Percentiles rank a stretch among this genome's conserved stretches.
Evolutionary conservation across 768 basidiomycete genomes (phyloP).

Genomic region (Gymnopilus dilepis): DNA sequence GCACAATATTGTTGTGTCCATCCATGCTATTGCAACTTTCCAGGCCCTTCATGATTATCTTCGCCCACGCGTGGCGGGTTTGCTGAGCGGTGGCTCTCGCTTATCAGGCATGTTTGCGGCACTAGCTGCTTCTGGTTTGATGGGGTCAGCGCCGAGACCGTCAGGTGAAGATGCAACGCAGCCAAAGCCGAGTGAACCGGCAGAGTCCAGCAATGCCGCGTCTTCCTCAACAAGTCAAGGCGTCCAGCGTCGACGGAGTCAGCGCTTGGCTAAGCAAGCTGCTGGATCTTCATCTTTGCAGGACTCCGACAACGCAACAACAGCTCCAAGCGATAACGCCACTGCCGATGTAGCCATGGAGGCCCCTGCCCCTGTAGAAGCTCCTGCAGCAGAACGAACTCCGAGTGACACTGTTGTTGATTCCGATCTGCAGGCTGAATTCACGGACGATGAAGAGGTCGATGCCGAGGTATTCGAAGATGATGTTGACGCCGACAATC

Average conservation of each 20-base stretch:
- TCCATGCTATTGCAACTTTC: constrained; percentile 98
- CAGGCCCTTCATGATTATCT: constrained; percentile 97
- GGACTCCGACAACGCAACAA: constrained; percentile 22
- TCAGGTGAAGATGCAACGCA: constrained; percentile 39
- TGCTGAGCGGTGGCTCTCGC: constrained; percentile 65
- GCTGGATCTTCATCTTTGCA: constrained; percentile 26
- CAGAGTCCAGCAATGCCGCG: constrained; percentile 34
- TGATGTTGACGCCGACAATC: constrained; percentile 76
- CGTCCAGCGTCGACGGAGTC: constrained; percentile 75
- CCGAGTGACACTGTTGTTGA: constrained; percentile 67
- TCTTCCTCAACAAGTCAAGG: constrained; percentile 42
- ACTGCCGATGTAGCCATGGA: constrained; percentile 10
- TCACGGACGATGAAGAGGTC: constrained; percentile 87
- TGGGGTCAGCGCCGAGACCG: constrained; percentile 50
- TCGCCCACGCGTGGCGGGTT: constrained; percentile 83
- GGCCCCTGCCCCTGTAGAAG: constrained; percentile 15
- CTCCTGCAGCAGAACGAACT: constrained; percentile 40
- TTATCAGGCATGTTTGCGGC: constrained; percentile 93
- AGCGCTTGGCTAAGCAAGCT: constrained; percentile 74
- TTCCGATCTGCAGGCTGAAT: constrained; percentile 71
- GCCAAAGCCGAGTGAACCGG: constrained; percentile 35
- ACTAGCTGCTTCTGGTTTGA: constrained; percentile 76
- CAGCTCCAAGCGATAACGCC: constrained; percentile 17
- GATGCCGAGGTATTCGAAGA: constrained; percentile 91
- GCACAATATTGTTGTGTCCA: constrained; percentile 93